Evolutionary conservation across 1,284 basidiomycete species (phyloP), one percentile per base, ranked within the genome.

Genomic region (Sphagnurus paluster): DNA sequence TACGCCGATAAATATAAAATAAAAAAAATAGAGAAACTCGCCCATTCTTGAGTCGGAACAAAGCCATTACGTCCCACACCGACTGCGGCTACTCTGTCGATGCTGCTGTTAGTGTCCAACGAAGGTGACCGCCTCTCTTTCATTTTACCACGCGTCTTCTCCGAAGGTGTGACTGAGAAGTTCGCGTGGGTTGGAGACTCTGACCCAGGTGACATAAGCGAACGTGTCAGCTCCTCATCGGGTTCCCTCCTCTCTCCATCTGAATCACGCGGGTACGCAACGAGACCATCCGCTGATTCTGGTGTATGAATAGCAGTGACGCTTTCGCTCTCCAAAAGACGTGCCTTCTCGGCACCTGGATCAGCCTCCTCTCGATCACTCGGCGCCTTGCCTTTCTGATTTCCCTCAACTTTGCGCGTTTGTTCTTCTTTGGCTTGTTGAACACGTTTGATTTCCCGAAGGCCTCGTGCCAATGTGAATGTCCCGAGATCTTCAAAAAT

Each of bases 41-140:
- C 92, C 93, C 94, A 98, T 79, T 92, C 91, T 62, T 96, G 90
- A 2, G 92, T 95, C 5, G 94, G 93, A 3, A 93, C 76, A 65
- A 96, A 98, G 1, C 92, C 91, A 61, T 91, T 93, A 50, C 88
- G 75, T 16, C 91, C 91, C 16, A 93, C 77, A 5, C 82, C 84
- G 6, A 75, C 74, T 21, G 79, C 74, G 11, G 84, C 81, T 21
- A 84, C 66, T 39, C 78, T 75, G 55, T 90, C 84, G 38, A 86
- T 66, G 51, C 80, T 80, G 29, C 70, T 63, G 54, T 71, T 74
- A 36, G 72, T 72, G 46, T 90, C 87, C 32, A 76, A 54, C 3
- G 86, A 87, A 42, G 75, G 59, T 5, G 85, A 84, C 20, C 79
- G 69, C 23, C 81, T 72, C 50, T 79, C 84, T 50, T 79, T 80